phyloP scores from a whole-genome alignment of 305 asterid species.

The Solanum aculeatissimum region DNA sequence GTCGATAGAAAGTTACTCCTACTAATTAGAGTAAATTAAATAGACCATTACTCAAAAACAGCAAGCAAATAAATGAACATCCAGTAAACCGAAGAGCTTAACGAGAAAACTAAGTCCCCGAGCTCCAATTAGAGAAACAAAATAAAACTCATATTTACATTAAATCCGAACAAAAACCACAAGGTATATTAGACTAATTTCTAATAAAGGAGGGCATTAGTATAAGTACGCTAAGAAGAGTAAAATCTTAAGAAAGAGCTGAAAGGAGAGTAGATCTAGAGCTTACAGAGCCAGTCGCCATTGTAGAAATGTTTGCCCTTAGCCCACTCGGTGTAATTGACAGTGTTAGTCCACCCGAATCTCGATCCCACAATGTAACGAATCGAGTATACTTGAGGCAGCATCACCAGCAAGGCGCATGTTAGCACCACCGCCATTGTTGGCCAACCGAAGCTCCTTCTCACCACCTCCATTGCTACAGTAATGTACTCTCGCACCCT shows the following conservation, averaged over 20 bases:
- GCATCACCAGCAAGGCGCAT: conserved; percentile 35
- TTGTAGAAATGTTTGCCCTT: conserved; percentile 39
- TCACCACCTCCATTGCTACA: conserved; percentile 8
- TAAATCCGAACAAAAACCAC: not conserved
- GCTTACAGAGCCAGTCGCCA: conserved; percentile 82
- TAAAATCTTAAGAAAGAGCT: not conserved
- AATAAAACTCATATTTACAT: not conserved
- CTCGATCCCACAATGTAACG: conserved; percentile 44
- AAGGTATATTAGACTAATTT: not conserved
- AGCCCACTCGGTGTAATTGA: conserved; percentile 65
- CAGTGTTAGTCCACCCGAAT: conserved; percentile 39
- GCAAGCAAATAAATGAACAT: not conserved
- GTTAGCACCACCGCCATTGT: conserved; percentile 28
- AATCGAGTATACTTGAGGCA: conserved; percentile 49
- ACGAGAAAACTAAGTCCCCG: not conserved
- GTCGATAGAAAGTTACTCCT: not conserved
- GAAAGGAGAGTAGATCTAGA: conserved; percentile 21
- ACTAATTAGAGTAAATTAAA: not conserved
- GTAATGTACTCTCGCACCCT: not conserved
- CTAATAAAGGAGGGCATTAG: not conserved
- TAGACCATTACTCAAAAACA: not conserved
- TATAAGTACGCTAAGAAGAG: not conserved
- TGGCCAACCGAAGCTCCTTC: conserved; percentile 10
- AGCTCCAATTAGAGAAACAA: not conserved
- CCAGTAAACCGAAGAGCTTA: not conserved